Evolutionary conservation across 1,139 yeast species (phyloP), one percentile per base, ranked within the genome.

Genomic region (Pichia sp.): DNA sequence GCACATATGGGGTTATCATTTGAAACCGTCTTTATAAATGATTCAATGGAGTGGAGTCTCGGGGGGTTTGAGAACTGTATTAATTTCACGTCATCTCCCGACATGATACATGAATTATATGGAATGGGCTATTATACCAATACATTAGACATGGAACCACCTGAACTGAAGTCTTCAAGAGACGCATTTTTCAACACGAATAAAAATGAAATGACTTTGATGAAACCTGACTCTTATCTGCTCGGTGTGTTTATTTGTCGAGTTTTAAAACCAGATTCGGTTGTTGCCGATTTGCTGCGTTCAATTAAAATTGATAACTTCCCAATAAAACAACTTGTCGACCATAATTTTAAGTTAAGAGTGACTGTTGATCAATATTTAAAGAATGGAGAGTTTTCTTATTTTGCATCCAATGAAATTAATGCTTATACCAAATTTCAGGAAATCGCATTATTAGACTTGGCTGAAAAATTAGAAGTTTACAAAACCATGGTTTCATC

Each of bases 31-130:
- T 87, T 65, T 61, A 79, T 86, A 11, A 83, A 75, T 46, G 73
- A 71, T 27, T 60, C 69, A 37, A 95, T 96, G 7, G 95, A 85
- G 56, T 86, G 95, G 94, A 83, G 80, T 48, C 61, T 90, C 29
- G 85, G 85, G 52, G 96, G 96, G 1, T 77, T 88, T 55, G 97
- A 90, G 60, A 34, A 34, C 26, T n/a, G n/a, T 7, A 7, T 34
- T 6, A 10, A 23, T 34, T 9, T 34, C 28, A 82, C 77, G 33
- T 37, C 47, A 4, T 31, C 43, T 5, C 27, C 48, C 2, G 49
- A 48, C 16, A 8, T 31, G 10, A 31, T 31, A 31, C 33, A 31
- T 31, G 7, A 11, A 16, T n/a, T n/a, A n/a, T n/a, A n/a, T 34
- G 36, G 36, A 8, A 31, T 11, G 8, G 11, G 33, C 8, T 31